These are phyloP conservation scores for Phalaenopsis equestris DNA, from an alignment of 106 monocot genomes.

Conservation along the genomic window DNA sequence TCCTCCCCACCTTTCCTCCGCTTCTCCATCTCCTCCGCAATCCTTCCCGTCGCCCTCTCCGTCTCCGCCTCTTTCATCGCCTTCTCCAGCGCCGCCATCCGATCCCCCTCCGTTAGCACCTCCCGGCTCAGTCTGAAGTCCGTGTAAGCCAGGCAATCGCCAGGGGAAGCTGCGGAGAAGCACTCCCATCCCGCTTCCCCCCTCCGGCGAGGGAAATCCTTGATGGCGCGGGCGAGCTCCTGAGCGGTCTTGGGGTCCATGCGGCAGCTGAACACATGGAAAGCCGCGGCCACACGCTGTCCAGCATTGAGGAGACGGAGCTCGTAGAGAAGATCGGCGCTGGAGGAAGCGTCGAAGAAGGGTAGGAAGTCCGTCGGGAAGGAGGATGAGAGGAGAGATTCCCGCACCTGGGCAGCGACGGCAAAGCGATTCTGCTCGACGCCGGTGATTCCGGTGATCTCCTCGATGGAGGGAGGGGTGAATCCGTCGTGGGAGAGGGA, in stretches of 20 bases:
- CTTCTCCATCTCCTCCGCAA: constrained; percentile 36
- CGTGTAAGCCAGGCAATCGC: constrained; percentile 77
- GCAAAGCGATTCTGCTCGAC: constrained; percentile 77
- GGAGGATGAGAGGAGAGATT: constrained; percentile 43
- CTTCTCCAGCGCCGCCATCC: constrained; percentile 36
- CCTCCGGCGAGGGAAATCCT: constrained; percentile 62
- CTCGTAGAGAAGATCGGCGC: constrained; percentile 78
- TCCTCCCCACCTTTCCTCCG: constrained; percentile 7
- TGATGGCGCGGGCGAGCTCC: constrained; percentile 66
- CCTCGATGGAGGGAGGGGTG: constrained; percentile 79
- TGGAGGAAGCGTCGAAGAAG: constrained; percentile 57
- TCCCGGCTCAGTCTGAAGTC: constrained; percentile 60
- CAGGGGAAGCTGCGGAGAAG: constrained; percentile 52
- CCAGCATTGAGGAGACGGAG: constrained; percentile 61
- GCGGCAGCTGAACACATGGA: constrained; percentile 16
- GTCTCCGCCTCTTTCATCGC: constrained; percentile 66
- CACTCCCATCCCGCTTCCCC: constrained; percentile 58
- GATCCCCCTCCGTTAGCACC: constrained; percentile 21
- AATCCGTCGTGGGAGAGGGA: constrained; percentile 67
- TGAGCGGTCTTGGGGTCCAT: constrained; percentile 45
- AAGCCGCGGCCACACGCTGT: constrained; percentile 54
- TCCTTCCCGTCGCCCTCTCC: constrained; percentile 36
- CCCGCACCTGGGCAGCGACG: constrained; percentile 75
- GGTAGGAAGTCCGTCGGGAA: constrained; percentile 37
- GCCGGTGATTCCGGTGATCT: constrained; percentile 75